phyloP scores from a whole-genome alignment of 768 basidiomycete species.

The Leucocoprinus leucothites region DNA sequence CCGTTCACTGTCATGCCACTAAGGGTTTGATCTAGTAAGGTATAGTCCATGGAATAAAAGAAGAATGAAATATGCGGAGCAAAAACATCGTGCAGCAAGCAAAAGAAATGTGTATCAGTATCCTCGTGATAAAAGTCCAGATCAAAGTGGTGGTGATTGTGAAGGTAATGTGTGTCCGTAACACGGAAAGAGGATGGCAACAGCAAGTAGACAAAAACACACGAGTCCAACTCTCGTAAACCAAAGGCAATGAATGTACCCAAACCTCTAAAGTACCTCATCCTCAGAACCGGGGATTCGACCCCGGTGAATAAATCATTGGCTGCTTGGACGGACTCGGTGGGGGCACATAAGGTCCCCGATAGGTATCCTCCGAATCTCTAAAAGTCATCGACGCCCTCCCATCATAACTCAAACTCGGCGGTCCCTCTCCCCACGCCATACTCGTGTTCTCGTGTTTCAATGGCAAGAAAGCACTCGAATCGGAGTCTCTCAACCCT shows the following conservation, averaged over 20 bases:
- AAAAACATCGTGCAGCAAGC: no score
- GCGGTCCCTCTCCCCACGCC: slow-evolving; percentile 57
- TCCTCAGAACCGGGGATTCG: not conserved
- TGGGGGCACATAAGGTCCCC: not conserved
- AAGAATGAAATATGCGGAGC: no score
- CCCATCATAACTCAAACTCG: slow-evolving; percentile 28
- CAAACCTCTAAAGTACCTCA: no score
- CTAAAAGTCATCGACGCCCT: slow-evolving; percentile 15
- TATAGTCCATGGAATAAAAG: no score
- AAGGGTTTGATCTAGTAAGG: no score
- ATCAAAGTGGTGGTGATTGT: no score
- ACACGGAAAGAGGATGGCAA: no score
- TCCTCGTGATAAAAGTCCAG: no score
- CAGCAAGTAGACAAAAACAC: not conserved
- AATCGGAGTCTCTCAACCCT: slow-evolving; percentile 45
- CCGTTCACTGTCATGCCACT: no score
- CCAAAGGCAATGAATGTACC: not conserved
- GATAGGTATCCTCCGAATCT: slow-evolving; percentile 11
- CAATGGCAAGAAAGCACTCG: slow-evolving; percentile 69
- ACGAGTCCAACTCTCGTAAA: slow-evolving; percentile 1
- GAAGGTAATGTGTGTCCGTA: no score
- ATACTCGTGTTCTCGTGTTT: slow-evolving; percentile 57
- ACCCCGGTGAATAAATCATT: not conserved
- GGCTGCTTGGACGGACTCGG: not conserved
- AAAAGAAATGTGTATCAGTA: no score